Evolutionary conservation across 768 basidiomycete species (phyloP).

Genomic region (Leccinum aurantiacum): DNA sequence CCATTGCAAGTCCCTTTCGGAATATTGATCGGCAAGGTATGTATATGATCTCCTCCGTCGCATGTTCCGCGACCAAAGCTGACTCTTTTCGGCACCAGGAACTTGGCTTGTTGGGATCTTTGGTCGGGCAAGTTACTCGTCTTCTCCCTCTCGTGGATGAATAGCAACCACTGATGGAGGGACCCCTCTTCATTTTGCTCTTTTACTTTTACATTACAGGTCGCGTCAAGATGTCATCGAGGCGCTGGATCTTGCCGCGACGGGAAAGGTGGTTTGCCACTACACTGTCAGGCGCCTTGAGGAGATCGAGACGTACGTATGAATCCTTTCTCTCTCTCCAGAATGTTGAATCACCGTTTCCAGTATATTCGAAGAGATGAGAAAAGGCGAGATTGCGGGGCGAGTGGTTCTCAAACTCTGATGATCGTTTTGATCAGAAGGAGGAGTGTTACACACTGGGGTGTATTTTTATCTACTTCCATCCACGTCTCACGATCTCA

Average conservation of each 20-base stretch:
- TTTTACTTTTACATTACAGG: slow-evolving; percentile 13
- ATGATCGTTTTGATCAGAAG: slow-evolving; percentile 10
- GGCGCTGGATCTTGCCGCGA: slow-evolving; percentile 43
- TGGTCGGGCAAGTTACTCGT: slow-evolving; percentile 16
- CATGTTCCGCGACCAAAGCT: background rate
- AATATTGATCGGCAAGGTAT: slow-evolving; percentile 30
- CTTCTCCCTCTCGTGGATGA: background rate
- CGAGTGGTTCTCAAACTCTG: slow-evolving; percentile 24
- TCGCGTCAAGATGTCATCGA: slow-evolving; percentile 48
- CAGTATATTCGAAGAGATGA: slow-evolving; percentile 25
- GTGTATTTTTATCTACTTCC: background rate
- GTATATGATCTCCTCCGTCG: background rate
- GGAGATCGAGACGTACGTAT: slow-evolving; percentile 29
- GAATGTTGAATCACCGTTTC: background rate
- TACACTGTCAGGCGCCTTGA: slow-evolving; percentile 27
- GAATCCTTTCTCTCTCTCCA: background rate
- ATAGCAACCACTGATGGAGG: background rate
- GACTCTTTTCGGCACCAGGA: slow-evolving; percentile 10
- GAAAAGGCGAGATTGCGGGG: slow-evolving; percentile 16
- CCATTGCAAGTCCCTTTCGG: slow-evolving; percentile 31
- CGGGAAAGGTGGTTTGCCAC: slow-evolving; percentile 40
- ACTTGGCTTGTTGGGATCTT: slow-evolving; percentile 24
- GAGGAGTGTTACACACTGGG: background rate
- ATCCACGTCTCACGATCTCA: background rate
- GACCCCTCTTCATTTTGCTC: background rate